Base-by-base conservation (phyloP, 306 rosid genomes). In the Macrotyloma uniflorum region DNA sequence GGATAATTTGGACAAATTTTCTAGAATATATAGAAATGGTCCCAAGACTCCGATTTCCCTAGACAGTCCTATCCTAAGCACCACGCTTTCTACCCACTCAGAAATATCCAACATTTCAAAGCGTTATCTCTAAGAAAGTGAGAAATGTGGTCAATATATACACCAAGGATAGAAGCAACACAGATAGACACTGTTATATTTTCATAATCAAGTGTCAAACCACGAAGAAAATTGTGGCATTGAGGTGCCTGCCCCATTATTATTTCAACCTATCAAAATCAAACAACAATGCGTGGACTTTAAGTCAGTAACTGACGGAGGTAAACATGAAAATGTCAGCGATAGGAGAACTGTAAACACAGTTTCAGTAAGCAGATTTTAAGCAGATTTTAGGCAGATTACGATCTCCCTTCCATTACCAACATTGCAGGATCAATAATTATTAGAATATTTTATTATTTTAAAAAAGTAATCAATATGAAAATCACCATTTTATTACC, bases 241-340 rank as follows among this genome's bases (percentile, higher is more conserved):
- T 33, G 83, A 72, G 79, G 82, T 84, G 77, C 88, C 74, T 59
- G 80, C 57, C 81, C 82, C 53, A 67, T 79, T 63, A 78, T 81
- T 49, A 78, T 1, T 45, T 75, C 70, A 42, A 20, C 62, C 82
- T 72, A 45, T 30, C 74, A 67, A 72, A 72, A 82, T 38, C 43
- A 54, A 78, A 53, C 68, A 75, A 78, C 23, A 5, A 50, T 55
- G 72, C 16, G 73, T 70, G 82, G 78, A 54, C 65, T 82, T 32
- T 47, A 38, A 54, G 84, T 66, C 76, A 57, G 28, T 19, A 58
- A 30, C 63, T 59, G 18, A 65, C 62, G 49, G 72, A 70, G 79
- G 47, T 30, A 78, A 76, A 45, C 63, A 61, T 36, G 57, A 49
- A 64, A 72, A 80, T 45, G 80, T 77, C 83, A 78, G 71, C 19